These are phyloP conservation scores for Cyberlindnera veronae DNA, from an alignment of 805 yeast species.

Conservation along the genomic window DNA sequence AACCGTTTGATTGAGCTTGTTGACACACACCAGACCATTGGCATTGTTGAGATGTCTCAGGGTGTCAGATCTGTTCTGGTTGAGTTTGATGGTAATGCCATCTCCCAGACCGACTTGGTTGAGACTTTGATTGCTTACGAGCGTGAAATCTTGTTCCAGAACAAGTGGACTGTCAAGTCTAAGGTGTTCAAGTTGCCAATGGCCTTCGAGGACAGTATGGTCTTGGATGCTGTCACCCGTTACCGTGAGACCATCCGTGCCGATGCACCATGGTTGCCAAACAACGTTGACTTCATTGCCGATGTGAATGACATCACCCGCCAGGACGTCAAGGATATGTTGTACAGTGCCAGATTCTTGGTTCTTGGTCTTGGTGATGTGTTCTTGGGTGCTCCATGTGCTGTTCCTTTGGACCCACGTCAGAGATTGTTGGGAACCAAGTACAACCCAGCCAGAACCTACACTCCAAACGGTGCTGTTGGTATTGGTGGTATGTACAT, in stretches of 20 bases:
- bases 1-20: slow-evolving; percentile 78
- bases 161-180: slow-evolving; percentile 84
- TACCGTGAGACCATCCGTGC: slow-evolving; percentile 91
- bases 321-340: slow-evolving; percentile 72
- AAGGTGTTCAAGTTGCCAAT: slow-evolving; percentile 83
- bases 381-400: slow-evolving; percentile 97
- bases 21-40: slow-evolving; percentile 57
- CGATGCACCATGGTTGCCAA: slow-evolving; percentile 96
- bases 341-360: slow-evolving; percentile 85
- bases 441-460: slow-evolving; percentile 95
- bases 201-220: slow-evolving; percentile 93
- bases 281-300: slow-evolving; percentile 93
- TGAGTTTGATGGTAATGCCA: slow-evolving; percentile 66
- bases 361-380: slow-evolving; percentile 97
- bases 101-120: slow-evolving; percentile 61
- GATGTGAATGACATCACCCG: slow-evolving; percentile 80
- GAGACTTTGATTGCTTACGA: slow-evolving; percentile 70
- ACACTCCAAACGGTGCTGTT: slow-evolving; percentile 94
- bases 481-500: slow-evolving; percentile 99
- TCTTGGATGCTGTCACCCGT: slow-evolving; percentile 85
- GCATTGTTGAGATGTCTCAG: slow-evolving; percentile 93
- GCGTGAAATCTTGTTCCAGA: slow-evolving; percentile 64
- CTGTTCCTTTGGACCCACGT: slow-evolving; percentile 96
- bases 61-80: slow-evolving; percentile 94
- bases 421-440: slow-evolving; percentile 90